These are phyloP conservation scores for Auriscalpium microsporum DNA, from an alignment of 768 basidiomycete genomes.

Conservation along the genomic window DNA sequence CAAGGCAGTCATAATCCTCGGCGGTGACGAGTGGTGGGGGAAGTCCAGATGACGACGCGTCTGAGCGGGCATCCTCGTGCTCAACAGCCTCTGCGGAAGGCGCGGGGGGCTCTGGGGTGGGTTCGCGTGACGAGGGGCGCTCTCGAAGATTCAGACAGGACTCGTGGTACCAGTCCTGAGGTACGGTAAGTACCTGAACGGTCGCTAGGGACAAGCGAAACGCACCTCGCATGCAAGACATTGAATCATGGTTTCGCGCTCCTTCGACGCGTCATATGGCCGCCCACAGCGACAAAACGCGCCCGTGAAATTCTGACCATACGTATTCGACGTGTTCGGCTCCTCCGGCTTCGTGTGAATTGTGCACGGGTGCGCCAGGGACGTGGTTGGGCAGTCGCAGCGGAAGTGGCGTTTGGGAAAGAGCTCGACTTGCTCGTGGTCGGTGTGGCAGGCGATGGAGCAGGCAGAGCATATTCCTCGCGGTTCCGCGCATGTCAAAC, in stretches of 20 bases:
- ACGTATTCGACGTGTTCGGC: slow-evolving; percentile 51
- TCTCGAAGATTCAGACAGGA: slow-evolving; percentile 77
- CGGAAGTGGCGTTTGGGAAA: slow-evolving; percentile 80
- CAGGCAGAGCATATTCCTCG: slow-evolving; percentile 77
- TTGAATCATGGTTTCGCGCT: slow-evolving; percentile 83
- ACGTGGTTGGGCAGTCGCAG: slow-evolving; percentile 75
- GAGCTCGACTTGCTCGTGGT: slow-evolving; percentile 80
- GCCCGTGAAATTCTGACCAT: slow-evolving; percentile 66
- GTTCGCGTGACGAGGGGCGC: slow-evolving; percentile 42
- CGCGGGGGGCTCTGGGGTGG: slow-evolving; percentile 19
- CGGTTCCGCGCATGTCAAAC: slow-evolving; percentile 58
- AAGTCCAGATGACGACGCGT: slow-evolving; percentile 54
- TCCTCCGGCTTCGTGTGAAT: slow-evolving; percentile 48
- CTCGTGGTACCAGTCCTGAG: slow-evolving; percentile 89
- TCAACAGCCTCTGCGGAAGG: slow-evolving; percentile 21
- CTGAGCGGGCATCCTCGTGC: slow-evolving; percentile 43
- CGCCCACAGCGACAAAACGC: slow-evolving; percentile 69
- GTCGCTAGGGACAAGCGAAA: background rate
- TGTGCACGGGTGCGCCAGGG: slow-evolving; percentile 53
- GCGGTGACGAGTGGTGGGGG: slow-evolving; percentile 62
- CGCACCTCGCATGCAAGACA: slow-evolving; percentile 78
- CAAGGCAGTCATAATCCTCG: slow-evolving; percentile 64
- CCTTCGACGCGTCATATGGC: slow-evolving; percentile 62
- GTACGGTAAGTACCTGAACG: background rate
- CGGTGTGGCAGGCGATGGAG: slow-evolving; percentile 78